Base-by-base conservation (phyloP, 495 filamentous ascomycete species). In the Aspergillus biplanus region DNA sequence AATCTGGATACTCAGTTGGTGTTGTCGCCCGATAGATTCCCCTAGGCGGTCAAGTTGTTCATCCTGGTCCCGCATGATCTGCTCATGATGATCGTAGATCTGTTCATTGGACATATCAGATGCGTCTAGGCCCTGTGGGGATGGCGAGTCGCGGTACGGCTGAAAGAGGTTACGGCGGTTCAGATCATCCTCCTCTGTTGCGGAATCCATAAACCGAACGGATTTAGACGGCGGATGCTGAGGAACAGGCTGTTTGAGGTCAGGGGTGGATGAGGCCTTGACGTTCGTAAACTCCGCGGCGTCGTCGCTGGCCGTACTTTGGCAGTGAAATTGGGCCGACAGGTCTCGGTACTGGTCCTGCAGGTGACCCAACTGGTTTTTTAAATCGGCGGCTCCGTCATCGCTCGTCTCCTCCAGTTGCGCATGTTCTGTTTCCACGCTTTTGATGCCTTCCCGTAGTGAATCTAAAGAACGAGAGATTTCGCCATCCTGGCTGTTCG, bases 1-100 rank as follows among this genome's bases (percentile, higher is more conserved):
- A 71, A 99, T 99, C 80, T 93, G 91, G 71, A 97, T 95, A 67
- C 89, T 92, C 67, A 99, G 80, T 77, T 98, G 92, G 54, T 96
- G 84, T 75, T 98, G 95, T 53, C 94, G 87, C n/a, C 89, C 85
- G 66, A 99, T 97, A 59, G 87, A 91, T 65, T 86, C 86, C 9
- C 93, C 92, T 31, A 99, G 82, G 54, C 85, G 77, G 72, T 98
- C 95, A n/a, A 99, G 80, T 70, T 95, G 92, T 61, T 93, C 90
- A 70, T 99, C 95, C 72, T 98, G 96, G 59, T 97, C 87, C 4
- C 83, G 83, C 18, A 99, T 78, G 15, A 95, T 85, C 48, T 86
- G 87, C 13, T 82, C 78, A 75, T 99, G 95, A 71, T 96, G 91
- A 34, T 83, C 82, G 74, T 97, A 90, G 63, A 98, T 89, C 72